Conservation (phyloP, 2,329 filamentous ascomycete genomes). For the Pseudopyrenochaeta lycopersici region DNA sequence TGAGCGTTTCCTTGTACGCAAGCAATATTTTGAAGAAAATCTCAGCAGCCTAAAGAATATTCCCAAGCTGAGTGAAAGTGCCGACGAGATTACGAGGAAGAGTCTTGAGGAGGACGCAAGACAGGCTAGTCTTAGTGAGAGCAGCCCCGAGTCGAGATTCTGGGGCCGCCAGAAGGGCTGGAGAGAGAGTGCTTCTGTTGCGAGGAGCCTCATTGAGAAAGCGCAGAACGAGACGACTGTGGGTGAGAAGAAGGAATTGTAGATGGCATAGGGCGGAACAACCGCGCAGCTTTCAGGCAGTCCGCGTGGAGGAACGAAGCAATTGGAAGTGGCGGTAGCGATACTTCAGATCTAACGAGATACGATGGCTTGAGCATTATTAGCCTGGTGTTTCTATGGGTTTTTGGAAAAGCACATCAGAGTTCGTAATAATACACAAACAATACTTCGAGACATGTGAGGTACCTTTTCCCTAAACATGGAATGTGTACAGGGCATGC, state of each 20-base stretch:
- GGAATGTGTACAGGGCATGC: too few species aligned
- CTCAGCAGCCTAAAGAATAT: conserved; percentile 64
- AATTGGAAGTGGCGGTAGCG: background rate
- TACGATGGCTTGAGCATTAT: conserved; percentile 11
- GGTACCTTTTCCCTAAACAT: too few species aligned
- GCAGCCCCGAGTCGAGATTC: conserved; percentile 59
- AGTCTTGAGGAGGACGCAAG: conserved; percentile 68
- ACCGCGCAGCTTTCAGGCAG: background rate
- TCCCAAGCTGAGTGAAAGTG: conserved; percentile 53
- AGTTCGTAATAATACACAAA: background rate
- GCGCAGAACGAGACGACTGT: conserved; percentile 35
- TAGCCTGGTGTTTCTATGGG: conserved; percentile 16
- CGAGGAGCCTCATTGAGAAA: conserved; percentile 59
- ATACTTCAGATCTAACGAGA: background rate
- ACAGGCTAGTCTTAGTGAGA: conserved; percentile 50
- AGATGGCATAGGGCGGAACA: background rate
- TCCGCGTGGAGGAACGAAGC: background rate
- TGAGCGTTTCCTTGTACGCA: conserved; percentile 82
- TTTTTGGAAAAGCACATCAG: background rate
- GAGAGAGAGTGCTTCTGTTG: conserved; percentile 61
- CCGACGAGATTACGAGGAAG: conserved; percentile 69
- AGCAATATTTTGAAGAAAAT: conserved; percentile 78
- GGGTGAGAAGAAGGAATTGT: conserved; percentile 52
- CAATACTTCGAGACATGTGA: background rate
- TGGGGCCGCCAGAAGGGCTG: conserved; percentile 62